A percentile compares a stretch with the other conserved stretches of the same genome.
phyloP scores from a whole-genome alignment of 805 yeast species.

The Zygosaccharomyces bailii region DNA sequence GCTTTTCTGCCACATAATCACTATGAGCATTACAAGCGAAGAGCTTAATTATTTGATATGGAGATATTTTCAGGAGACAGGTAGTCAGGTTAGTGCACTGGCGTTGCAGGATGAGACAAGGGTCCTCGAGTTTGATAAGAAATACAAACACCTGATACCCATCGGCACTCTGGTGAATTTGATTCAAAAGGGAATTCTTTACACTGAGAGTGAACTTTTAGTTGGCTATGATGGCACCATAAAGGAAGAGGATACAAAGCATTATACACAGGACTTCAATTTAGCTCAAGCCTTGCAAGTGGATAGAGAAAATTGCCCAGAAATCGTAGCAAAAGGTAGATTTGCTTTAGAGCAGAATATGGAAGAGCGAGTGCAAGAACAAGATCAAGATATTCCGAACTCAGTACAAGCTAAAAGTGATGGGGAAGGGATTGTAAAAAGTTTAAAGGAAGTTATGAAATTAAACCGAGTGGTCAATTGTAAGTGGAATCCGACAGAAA shows the following conservation, averaged over 20 bases:
- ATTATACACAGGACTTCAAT: constrained; percentile 39
- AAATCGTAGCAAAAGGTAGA: constrained; percentile 31
- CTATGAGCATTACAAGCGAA: constrained; percentile 78
- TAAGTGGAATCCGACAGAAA: constrained; percentile 54
- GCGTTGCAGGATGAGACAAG: constrained; percentile 75
- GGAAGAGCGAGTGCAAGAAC: constrained; percentile 11
- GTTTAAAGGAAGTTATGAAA: constrained; percentile 38
- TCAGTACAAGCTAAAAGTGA: constrained; percentile 8
- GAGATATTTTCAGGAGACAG: constrained; percentile 87
- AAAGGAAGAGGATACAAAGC: constrained; percentile 26
- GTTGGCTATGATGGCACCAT: constrained; percentile 39
- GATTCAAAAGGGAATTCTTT: constrained; percentile 82
- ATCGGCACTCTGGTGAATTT: constrained; percentile 77
- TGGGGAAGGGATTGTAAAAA: constrained; percentile 28
- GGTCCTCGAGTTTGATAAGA: constrained; percentile 53
- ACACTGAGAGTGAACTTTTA: constrained; percentile 63
- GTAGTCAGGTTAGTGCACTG: constrained; percentile 68
- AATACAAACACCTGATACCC: constrained; percentile 53
- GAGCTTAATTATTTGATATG: constrained; percentile 89
- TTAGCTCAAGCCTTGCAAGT: constrained; percentile 53
- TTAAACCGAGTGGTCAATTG: constrained; percentile 46
- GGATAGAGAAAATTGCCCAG: constrained; percentile 37
- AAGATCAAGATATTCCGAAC: constrained; percentile 4
- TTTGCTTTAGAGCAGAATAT: constrained; percentile 32
- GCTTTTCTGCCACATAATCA: neutral